Evolutionary conservation across 129 eudicot genomes (phyloP), one percentile per base, ranked within the genome.

Genomic region (Pittosporum tobira): DNA sequence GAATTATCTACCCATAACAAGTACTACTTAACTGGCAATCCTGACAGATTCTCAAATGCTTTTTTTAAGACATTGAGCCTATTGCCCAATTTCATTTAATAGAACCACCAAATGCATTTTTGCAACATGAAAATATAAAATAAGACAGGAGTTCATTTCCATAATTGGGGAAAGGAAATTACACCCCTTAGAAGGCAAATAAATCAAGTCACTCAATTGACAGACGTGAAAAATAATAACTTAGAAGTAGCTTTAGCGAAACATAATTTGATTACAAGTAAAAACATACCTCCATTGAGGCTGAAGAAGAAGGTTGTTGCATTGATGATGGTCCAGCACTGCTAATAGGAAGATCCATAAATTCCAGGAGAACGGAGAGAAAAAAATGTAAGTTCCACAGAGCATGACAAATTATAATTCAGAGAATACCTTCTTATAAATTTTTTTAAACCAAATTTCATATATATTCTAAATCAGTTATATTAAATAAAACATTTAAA

Each of bases 261-360:
- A 4, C 6, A 19, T 16, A 46, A 47, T n/a, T n/a, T 47, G 26
- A 28, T 54, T 37, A 15, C 7, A 59, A 58, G 51, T n/a, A 30
- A 51, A 47, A 38, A 29, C 53, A 23, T 74, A 86, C 95, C 95
- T 86, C 84, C 43, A 43, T 21, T 16, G 87, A 69, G 47, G 53
- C 61, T 26, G 89, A 75, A 48, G 95, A 73, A 55, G 90, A 76
- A 57, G 76, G 72, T 62, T 73, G 82, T 61, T 79, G 87, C 74
- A 54, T 52, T 37, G 75, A 62, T 58, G 80, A 57, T n/a, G n/a
- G n/a, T 57, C 71, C 64, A 51, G 66, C 63, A 58, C 95, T 79
- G 84, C 59, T 38, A 16, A 38, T 11, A 55, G 42, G 55, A 62
- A 51, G 28, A 66, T 61, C 51, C 56, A 50, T 44, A 45, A 55